Evolutionary conservation across 192 early-diverging fungal genomes (phyloP).

Genomic region (Gigaspora rosea): DNA sequence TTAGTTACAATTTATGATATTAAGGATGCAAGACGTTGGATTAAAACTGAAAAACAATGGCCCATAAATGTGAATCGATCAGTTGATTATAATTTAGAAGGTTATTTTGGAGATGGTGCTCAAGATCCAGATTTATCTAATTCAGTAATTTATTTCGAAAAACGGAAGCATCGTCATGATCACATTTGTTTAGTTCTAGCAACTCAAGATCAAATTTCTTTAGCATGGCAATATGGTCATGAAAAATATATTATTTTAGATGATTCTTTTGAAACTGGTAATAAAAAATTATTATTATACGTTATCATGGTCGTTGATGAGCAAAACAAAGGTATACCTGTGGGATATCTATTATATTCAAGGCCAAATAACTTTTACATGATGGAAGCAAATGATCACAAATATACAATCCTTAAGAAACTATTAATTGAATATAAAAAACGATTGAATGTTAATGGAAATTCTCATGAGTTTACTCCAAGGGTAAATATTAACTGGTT

Average conservation of each 20-base stretch:
- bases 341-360: constrained; percentile 7
- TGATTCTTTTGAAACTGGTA: not conserved
- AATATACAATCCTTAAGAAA: not conserved
- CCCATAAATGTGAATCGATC: not conserved
- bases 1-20: constrained; percentile 4
- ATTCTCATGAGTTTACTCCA: not conserved
- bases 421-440: constrained; percentile 2
- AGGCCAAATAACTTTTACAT: not conserved
- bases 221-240: constrained; percentile 4
- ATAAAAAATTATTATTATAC: not conserved
- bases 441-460: not conserved
- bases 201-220: not conserved
- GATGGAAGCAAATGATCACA: not conserved
- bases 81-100: not conserved
- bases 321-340: not conserved
- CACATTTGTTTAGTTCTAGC: not conserved
- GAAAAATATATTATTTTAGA: constrained; percentile 6
- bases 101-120: not conserved
- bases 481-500: not conserved
- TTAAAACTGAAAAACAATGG: constrained; percentile 1
- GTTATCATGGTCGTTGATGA: constrained; percentile 6
- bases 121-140: not conserved
- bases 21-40: constrained; percentile 12
- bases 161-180: not conserved
- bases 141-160: not conserved